Percentiles rank a stretch among this genome's conserved stretches.
phyloP scores from a whole-genome alignment of 768 basidiomycete genomes.

The Rhizopogon sp. region DNA sequence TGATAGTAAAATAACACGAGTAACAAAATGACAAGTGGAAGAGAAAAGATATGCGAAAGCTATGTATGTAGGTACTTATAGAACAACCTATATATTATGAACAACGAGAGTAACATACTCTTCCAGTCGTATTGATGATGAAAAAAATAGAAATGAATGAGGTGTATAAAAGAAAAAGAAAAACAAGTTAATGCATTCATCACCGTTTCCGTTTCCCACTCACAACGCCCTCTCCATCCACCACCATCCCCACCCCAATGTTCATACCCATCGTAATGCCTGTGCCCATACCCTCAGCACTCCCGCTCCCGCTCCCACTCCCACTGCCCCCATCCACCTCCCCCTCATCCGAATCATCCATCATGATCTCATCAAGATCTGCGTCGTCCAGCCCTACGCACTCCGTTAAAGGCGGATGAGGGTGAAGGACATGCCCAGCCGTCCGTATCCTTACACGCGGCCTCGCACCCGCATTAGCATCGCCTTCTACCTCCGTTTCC shows the following conservation, averaged over 20 bases:
- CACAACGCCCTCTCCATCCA: conserved; percentile 4
- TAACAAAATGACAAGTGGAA: too few species aligned
- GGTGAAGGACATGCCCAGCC: conserved; percentile 14
- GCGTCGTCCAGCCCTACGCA: conserved; percentile 1
- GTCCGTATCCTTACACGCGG: conserved; percentile 22
- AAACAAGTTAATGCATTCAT: too few species aligned
- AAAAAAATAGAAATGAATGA: too few species aligned
- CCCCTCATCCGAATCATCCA: conserved; percentile 15
- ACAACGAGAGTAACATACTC: too few species aligned
- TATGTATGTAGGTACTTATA: too few species aligned
- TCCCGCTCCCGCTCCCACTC: conserved; percentile 4
- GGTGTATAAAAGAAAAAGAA: too few species aligned
- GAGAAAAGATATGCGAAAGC: too few species aligned
- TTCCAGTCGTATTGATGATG: too few species aligned
- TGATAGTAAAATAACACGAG: too few species aligned
- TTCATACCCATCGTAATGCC: not conserved
- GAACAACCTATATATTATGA: too few species aligned
- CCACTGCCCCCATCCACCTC: conserved; percentile 13
- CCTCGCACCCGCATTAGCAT: conserved; percentile 10
- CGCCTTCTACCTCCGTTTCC: conserved; percentile 28
- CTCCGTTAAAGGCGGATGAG: conserved; percentile 5
- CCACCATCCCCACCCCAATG: not conserved
- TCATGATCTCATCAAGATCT: conserved; percentile 23
- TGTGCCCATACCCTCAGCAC: conserved; percentile 2
- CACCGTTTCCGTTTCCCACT: conserved; percentile 6